These are phyloP conservation scores for Fagopyrum tataricum DNA, from an alignment of 148 eudicot species.

Conservation along the genomic window DNA sequence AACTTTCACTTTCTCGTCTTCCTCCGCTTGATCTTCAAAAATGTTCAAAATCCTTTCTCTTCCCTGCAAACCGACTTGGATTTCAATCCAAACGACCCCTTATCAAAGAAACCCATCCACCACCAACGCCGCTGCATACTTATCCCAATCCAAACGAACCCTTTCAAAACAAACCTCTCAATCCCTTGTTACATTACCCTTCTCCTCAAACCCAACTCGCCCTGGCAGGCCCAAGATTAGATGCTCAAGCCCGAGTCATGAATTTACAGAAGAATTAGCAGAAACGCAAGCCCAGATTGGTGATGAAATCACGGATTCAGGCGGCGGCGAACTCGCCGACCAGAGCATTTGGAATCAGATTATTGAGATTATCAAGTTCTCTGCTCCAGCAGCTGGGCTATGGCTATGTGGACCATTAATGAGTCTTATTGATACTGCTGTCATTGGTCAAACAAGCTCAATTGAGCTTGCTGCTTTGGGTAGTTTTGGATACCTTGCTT, in stretches of 20 bases:
- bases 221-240: background rate
- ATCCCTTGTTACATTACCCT: background rate
- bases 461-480: conserved; percentile 89
- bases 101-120: background rate
- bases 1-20: background rate
- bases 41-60: background rate
- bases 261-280: background rate
- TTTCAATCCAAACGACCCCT: background rate
- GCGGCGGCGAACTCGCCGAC: conserved; percentile 27
- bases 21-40: background rate
- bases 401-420: conserved; percentile 90
- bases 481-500: conserved; percentile 7
- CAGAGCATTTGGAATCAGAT: conserved; percentile 59
- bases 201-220: background rate
- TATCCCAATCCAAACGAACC: background rate
- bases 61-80: conserved; percentile 1
- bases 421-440: conserved; percentile 92
- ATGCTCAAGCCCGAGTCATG: background rate
- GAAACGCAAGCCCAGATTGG: background rate
- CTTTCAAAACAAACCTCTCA: background rate
- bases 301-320: background rate
- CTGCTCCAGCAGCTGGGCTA: conserved; percentile 84
- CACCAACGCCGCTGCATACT: background rate
- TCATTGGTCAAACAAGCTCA: conserved; percentile 69
- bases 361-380: conserved; percentile 67